Conservation (phyloP, 2,329 filamentous ascomycete genomes). For the Botrytis hyacinthi region DNA sequence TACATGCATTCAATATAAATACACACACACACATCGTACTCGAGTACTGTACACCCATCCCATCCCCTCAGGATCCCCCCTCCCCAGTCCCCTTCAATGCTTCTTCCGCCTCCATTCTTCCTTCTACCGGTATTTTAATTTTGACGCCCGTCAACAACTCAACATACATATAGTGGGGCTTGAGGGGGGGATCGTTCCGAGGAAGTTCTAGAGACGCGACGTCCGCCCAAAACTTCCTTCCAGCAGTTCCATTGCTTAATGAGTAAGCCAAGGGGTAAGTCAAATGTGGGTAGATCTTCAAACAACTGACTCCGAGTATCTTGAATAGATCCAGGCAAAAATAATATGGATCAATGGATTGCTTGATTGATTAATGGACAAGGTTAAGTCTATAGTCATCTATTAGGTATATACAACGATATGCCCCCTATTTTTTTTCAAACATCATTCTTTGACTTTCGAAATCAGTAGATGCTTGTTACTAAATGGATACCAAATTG, state of each 20-base stretch:
- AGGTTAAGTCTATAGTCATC: neutral
- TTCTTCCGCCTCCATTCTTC: slow-evolving; percentile 1
- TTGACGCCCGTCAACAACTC: neutral
- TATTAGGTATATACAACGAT: neutral
- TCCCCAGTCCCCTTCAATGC: neutral
- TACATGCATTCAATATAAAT: neutral
- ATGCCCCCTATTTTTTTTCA: neutral
- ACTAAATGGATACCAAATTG: neutral
- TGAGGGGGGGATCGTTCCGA: neutral
- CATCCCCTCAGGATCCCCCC: neutral
- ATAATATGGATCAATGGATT: neutral
- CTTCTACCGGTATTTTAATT: neutral
- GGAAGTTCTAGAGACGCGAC: slow-evolving; percentile 10
- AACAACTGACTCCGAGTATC: neutral
- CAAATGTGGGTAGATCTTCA: slow-evolving; percentile 9
- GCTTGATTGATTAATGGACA: neutral
- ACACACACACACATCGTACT: neutral
- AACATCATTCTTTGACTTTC: neutral
- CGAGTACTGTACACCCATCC: neutral
- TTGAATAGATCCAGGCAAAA: neutral
- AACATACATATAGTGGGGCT: slow-evolving; percentile 6
- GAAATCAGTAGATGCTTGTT: neutral
- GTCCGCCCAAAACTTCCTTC: slow-evolving; percentile 5
- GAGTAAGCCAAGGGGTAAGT: neutral
- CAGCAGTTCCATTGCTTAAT: neutral